These are phyloP conservation scores for Irpex sp. DNA, from an alignment of 1,284 basidiomycete species.

Conservation along the genomic window DNA sequence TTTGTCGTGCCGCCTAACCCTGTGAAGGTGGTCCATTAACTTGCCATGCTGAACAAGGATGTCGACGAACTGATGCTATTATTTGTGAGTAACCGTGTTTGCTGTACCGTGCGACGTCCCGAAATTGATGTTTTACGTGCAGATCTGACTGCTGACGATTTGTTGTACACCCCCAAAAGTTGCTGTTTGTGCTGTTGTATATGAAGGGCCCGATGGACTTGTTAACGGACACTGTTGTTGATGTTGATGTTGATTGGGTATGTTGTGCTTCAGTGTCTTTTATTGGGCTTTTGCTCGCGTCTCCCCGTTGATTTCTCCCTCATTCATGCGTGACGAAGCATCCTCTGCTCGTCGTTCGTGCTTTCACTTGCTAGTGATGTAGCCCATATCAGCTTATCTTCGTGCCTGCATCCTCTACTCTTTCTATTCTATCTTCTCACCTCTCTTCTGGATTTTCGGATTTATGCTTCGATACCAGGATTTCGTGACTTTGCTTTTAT, in stretches of 20 bases:
- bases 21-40: not conserved
- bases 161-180: not conserved
- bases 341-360: not conserved
- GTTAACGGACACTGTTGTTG: not conserved
- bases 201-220: not conserved
- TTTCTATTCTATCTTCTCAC: too few relatives aligned
- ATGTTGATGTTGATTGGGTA: not conserved
- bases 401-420: not conserved
- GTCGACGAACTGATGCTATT: not conserved
- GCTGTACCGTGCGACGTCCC: not conserved
- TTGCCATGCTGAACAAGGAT: not conserved
- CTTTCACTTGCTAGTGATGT: not conserved
- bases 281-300: not conserved
- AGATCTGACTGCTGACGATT: not conserved
- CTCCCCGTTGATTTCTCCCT: too few relatives aligned
- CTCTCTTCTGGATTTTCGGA: not conserved
- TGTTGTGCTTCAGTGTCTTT: not conserved
- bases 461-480: not conserved
- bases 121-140: not conserved
- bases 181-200: not conserved
- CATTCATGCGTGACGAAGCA: not conserved
- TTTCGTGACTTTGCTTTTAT: not conserved
- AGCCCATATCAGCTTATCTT: not conserved
- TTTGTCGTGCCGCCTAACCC: not conserved
- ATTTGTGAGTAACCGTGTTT: not conserved